Percentiles rank a stretch among this genome's conserved stretches.
Evolutionary conservation across 1,284 basidiomycete genomes (phyloP).

Genomic region (Moesziomyces globuligerus): DNA sequence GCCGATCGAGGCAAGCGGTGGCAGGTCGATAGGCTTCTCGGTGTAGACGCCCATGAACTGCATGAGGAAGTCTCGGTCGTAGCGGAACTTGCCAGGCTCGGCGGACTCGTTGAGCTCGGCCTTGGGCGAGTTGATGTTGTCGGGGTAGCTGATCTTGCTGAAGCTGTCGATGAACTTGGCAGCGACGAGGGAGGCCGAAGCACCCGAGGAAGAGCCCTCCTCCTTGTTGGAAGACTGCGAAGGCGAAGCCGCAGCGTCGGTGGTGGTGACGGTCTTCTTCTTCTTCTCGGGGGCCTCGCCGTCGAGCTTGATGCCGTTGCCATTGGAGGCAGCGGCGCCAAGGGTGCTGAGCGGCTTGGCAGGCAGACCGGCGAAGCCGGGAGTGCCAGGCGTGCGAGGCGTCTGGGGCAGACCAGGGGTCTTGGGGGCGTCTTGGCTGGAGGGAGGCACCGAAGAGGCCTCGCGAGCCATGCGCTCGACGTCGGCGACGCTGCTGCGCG

Average conservation of each 20-base stretch:
- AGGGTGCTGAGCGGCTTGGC: slow-evolving; percentile 60
- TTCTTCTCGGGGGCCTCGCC: slow-evolving; percentile 59
- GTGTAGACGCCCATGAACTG: slow-evolving; percentile 97
- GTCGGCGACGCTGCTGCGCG: slow-evolving; percentile 54
- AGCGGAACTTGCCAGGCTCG: slow-evolving; percentile 88
- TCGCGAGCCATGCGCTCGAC: slow-evolving; percentile 63
- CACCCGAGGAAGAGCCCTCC: slow-evolving; percentile 49
- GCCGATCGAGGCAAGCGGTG: slow-evolving; percentile 89
- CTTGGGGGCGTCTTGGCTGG: slow-evolving; percentile 53
- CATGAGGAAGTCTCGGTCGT: slow-evolving; percentile 95
- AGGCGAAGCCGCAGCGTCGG: slow-evolving; percentile 28
- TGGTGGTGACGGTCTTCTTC: slow-evolving; percentile 34
- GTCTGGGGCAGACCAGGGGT: slow-evolving; percentile 53
- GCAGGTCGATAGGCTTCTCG: slow-evolving; percentile 90
- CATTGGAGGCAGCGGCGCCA: slow-evolving; percentile 14
- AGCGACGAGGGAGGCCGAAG: slow-evolving; percentile 52
- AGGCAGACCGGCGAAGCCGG: slow-evolving; percentile 61
- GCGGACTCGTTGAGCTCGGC: slow-evolving; percentile 85
- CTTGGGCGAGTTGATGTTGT: slow-evolving; percentile 82
- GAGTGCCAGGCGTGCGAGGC: slow-evolving; percentile 60
- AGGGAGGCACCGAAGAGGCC: slow-evolving; percentile 60
- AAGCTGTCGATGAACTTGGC: slow-evolving; percentile 79
- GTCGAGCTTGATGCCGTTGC: slow-evolving; percentile 61
- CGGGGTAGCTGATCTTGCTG: slow-evolving; percentile 81
- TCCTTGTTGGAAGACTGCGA: slow-evolving; percentile 21